Evolutionary conservation across 1,139 yeast genomes (phyloP).

Genomic region (Lodderomyces theae): DNA sequence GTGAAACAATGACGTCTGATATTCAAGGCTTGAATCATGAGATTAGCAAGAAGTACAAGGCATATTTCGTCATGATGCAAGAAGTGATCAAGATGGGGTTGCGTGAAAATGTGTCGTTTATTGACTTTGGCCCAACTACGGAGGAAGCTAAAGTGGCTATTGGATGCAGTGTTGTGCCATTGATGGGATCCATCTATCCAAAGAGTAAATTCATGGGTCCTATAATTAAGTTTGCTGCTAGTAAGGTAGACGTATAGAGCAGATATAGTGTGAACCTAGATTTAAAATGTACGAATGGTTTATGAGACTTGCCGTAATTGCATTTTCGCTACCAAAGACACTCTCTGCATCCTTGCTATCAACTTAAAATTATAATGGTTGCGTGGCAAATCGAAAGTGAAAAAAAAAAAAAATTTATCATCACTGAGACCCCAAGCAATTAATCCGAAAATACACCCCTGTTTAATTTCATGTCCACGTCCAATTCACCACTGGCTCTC

Average conservation of each 20-base stretch:
- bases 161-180: constrained; percentile 37
- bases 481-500: not conserved
- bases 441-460: too few relatives aligned
- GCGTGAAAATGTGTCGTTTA: constrained; percentile 35
- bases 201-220: constrained; percentile 17
- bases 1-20: constrained; percentile 45
- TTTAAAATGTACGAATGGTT: too few relatives aligned
- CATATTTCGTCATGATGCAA: constrained; percentile 50
- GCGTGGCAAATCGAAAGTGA: too few relatives aligned
- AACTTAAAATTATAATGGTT: too few relatives aligned
- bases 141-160: constrained; percentile 41
- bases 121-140: constrained; percentile 41
- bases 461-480: not conserved
- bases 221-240: constrained; percentile 21
- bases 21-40: constrained; percentile 45
- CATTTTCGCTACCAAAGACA: too few relatives aligned
- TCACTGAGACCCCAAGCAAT: too few relatives aligned
- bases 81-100: constrained; percentile 41
- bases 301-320: too few relatives aligned
- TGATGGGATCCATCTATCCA: constrained; percentile 28
- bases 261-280: too few relatives aligned
- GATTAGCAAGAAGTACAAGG: constrained; percentile 36
- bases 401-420: not conserved
- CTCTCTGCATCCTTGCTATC: too few relatives aligned
- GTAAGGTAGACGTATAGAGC: constrained; percentile 19